Conservation (phyloP, 2,329 filamentous ascomycete species). For the Pyrenochaeta sp. region DNA sequence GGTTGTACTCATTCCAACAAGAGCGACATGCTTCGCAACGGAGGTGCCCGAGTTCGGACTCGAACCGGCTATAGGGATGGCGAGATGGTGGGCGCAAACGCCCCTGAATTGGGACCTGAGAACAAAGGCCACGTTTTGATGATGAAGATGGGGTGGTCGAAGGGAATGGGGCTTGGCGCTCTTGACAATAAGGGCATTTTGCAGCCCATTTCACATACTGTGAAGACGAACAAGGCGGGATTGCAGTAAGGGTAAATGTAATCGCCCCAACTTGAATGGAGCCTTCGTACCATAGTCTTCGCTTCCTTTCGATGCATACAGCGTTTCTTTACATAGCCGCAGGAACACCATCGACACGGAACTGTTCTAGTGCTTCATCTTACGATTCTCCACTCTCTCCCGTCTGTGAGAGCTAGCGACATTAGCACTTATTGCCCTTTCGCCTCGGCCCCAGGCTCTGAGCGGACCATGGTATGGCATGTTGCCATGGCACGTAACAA, state of each 20-base stretch:
- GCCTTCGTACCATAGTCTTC: background rate
- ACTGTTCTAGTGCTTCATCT: too few relatives aligned
- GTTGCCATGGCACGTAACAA: too few relatives aligned
- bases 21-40: constrained; percentile 15
- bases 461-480: too few relatives aligned
- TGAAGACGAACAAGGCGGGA: constrained; percentile 87
- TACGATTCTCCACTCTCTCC: too few relatives aligned
- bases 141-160: constrained; percentile 97
- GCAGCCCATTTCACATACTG: constrained; percentile 83
- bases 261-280: background rate
- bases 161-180: constrained; percentile 83
- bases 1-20: constrained; percentile 15
- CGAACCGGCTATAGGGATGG: constrained; percentile 73
- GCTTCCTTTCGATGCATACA: background rate
- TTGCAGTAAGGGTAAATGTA: constrained; percentile 58
- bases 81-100: constrained; percentile 84
- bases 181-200: constrained; percentile 87
- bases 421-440: too few relatives aligned
- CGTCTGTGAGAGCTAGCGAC: too few relatives aligned
- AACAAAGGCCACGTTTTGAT: constrained; percentile 89
- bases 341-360: too few relatives aligned
- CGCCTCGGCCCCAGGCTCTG: too few relatives aligned
- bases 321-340: too few relatives aligned
- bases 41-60: constrained; percentile 22
- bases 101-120: constrained; percentile 81